phyloP scores from a whole-genome alignment of 2,329 filamentous ascomycete genomes.

The Penicillium verrucosum region DNA sequence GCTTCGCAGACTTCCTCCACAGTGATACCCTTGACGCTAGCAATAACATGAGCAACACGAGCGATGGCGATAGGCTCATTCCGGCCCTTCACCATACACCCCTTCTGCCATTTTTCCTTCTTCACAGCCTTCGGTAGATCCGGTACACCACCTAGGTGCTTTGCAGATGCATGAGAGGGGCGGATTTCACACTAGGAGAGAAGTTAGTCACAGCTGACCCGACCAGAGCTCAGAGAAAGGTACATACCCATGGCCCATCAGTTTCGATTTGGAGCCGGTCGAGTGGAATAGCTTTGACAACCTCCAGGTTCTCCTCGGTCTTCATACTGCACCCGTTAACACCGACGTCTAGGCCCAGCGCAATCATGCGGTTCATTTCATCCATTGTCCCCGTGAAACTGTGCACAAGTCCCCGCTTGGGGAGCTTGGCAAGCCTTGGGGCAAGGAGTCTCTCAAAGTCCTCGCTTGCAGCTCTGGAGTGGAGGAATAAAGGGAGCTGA shows the following conservation, averaged over 20 bases:
- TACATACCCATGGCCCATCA: conserved; percentile 75
- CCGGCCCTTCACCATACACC: conserved; percentile 86
- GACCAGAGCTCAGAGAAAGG: neutral
- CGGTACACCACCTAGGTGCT: conserved; percentile 66
- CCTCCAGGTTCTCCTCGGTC: conserved; percentile 82
- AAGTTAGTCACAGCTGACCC: neutral
- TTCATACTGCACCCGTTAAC: conserved; percentile 97
- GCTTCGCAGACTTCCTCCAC: conserved; percentile 83
- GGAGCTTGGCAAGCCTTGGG: conserved; percentile 61
- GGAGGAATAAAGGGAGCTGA: conserved; percentile 83
- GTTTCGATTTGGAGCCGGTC: conserved; percentile 89
- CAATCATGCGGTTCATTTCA: conserved; percentile 78
- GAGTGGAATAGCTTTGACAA: conserved; percentile 75
- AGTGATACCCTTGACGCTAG: conserved; percentile 73
- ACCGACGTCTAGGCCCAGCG: conserved; percentile 82
- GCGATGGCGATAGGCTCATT: conserved; percentile 90
- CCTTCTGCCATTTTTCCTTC: conserved; percentile 90
- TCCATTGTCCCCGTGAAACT: conserved; percentile 86
- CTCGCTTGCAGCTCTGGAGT: conserved; percentile 79
- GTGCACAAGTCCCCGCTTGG: conserved; percentile 81
- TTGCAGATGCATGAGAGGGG: conserved; percentile 79
- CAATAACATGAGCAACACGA: conserved; percentile 83
- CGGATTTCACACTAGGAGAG: conserved; percentile 74
- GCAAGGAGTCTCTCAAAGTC: conserved; percentile 77
- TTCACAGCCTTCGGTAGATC: conserved; percentile 79